Evolutionary conservation across 2,329 filamentous ascomycete species (phyloP).

Genomic region (Colletotrichum sp.): DNA sequence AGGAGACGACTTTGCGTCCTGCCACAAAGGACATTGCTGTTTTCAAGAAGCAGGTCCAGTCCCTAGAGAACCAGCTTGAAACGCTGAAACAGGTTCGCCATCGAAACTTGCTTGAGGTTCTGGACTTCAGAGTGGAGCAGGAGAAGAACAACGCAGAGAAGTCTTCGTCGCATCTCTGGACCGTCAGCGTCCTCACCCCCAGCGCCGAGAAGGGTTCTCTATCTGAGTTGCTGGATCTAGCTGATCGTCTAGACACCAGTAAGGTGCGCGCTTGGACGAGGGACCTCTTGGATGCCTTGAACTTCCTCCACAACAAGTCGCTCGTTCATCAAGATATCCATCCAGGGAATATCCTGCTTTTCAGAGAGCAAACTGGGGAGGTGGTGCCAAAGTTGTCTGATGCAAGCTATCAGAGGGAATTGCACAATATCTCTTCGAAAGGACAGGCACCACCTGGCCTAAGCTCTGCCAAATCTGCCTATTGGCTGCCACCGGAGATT

Average conservation of each 20-base stretch:
- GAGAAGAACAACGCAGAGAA: slow-evolving; percentile 43
- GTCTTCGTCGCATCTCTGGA: slow-evolving; percentile 58
- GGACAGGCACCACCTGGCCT: slow-evolving; percentile 56
- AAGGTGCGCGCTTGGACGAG: slow-evolving; percentile 90
- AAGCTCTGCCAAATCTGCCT: slow-evolving; percentile 72
- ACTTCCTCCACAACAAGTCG: slow-evolving; percentile 84
- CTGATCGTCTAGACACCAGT: slow-evolving; percentile 73
- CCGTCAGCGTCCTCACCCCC: slow-evolving; percentile 76
- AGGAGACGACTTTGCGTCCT: slow-evolving; percentile 68
- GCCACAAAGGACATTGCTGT: slow-evolving; percentile 62
- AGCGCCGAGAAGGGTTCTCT: slow-evolving; percentile 84
- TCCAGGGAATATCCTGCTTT: slow-evolving; percentile 78
- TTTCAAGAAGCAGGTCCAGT: slow-evolving; percentile 78
- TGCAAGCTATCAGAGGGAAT: slow-evolving; percentile 70
- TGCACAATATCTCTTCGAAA: slow-evolving; percentile 65
- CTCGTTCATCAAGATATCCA: slow-evolving; percentile 86
- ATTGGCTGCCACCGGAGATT: slow-evolving; percentile 85
- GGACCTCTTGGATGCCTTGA: slow-evolving; percentile 86
- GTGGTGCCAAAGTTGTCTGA: slow-evolving; percentile 78
- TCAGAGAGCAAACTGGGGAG: slow-evolving; percentile 70
- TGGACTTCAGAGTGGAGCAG: slow-evolving; percentile 81
- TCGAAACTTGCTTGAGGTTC: slow-evolving; percentile 76
- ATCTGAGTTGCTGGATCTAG: slow-evolving; percentile 79
- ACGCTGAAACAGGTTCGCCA: slow-evolving; percentile 77
- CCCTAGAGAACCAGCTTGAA: slow-evolving; percentile 78